Percentiles rank a stretch among this genome's conserved stretches.
These are phyloP conservation scores for Crataegus laevigata DNA, from an alignment of 306 rosid genomes.

Conservation along the genomic window DNA sequence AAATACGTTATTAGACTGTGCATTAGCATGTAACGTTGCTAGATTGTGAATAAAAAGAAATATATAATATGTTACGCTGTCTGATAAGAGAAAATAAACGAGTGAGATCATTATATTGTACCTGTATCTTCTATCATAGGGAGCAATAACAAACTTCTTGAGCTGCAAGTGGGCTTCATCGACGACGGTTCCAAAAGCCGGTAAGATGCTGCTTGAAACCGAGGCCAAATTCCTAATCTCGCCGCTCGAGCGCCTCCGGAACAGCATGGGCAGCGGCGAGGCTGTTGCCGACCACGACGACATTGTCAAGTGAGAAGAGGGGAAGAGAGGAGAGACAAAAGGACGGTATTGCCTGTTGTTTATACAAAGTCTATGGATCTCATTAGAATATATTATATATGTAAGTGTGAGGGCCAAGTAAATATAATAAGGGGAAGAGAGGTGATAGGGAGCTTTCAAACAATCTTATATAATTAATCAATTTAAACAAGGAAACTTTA, in stretches of 20 bases:
- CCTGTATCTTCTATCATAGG: constrained; percentile 69
- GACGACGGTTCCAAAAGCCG: constrained; percentile 57
- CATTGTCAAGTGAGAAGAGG: constrained; percentile 7
- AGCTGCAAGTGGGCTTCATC: constrained; percentile 43
- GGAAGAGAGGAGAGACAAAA: not conserved
- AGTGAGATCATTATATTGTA: not conserved
- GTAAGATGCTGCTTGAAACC: constrained; percentile 59
- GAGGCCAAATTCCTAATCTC: constrained; percentile 58
- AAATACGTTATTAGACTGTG: not conserved
- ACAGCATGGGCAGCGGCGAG: constrained; percentile 35
- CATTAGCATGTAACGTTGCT: not conserved
- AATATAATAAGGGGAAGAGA: not conserved
- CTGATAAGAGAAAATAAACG: not conserved
- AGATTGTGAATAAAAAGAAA: not conserved
- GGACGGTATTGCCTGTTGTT: not conserved
- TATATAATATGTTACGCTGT: not conserved
- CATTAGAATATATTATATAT: not conserved
- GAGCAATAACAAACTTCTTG: constrained; percentile 47
- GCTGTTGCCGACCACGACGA: constrained; percentile 18
- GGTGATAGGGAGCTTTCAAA: constrained; percentile 21
- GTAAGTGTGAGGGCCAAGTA: not conserved
- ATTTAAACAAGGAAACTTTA: too few species aligned
- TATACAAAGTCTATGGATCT: not conserved
- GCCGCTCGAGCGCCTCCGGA: constrained; percentile 44
- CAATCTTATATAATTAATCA: too few species aligned